Base-by-base conservation (phyloP, 148 eudicot species). In the Rhododendron williamsianum region DNA sequence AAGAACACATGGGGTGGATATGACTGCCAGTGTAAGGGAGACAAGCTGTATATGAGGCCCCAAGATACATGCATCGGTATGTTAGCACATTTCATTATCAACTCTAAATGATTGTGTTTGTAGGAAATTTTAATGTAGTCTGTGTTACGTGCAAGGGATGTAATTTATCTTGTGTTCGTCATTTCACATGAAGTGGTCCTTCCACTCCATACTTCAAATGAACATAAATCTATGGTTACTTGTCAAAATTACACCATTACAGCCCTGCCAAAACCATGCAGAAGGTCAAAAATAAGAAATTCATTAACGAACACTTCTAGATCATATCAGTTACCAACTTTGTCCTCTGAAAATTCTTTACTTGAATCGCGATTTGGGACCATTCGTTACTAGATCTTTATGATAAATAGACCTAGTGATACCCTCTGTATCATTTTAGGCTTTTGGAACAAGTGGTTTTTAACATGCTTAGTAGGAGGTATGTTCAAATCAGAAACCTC, bases 11-110 rank as follows among this genome's bases (percentile, higher is more conserved):
- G 95, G 94, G 98, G 99, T 60, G 95, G 97, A 81, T 94, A 88
- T 54, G 94, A 94, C 12, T 97, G 99, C 93, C 91, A 85, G 86
- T 97, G 99, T 49, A 85, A 81, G 4, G 94, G 93, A 6, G 80
- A 89, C 84, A 92, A 89, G 79, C 87, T 97, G 54, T 95, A 97
- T 74, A 93, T 97, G 83, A 86, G 43, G 73, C 95, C 93, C 25
- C 93, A 95, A 52, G 98, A 97, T 86, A 91, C 95, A 2, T 97
- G 98, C 74, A 95, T 97, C 25, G 98, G 98, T 95, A 91, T 87
- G 87, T 76, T 51, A 13, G 12, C 15, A n/a, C 11, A 48, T 52
- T 43, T 51, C 52, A 56, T 41, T 10, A 43, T 52, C 23, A 25
- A 58, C 2, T 58, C 9, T 23, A 16, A 41, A 82, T 25, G 54